Evolutionary conservation across 768 basidiomycete genomes (phyloP).

Genomic region (Kwoniella sp.): DNA sequence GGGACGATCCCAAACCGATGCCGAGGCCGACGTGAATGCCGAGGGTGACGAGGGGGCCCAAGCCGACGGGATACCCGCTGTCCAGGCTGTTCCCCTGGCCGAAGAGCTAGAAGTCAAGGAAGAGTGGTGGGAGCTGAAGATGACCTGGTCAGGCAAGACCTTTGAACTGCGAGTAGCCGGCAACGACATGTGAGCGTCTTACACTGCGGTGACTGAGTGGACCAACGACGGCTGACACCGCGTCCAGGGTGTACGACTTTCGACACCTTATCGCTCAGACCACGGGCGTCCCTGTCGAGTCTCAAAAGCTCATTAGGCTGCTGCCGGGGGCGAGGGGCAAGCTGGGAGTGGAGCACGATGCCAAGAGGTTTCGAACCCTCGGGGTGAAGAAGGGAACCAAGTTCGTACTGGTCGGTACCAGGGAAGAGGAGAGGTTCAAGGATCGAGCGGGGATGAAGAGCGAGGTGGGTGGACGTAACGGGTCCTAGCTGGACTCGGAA

Average conservation of each 20-base stretch:
- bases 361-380: slow-evolving; percentile 54
- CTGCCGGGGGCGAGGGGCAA: slow-evolving; percentile 63
- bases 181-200: slow-evolving; percentile 69
- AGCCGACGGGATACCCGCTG: background rate
- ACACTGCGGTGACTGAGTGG: too few species aligned
- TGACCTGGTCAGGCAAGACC: slow-evolving; percentile 68
- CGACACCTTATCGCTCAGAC: slow-evolving; percentile 63
- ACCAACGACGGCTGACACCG: background rate
- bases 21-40: too few species aligned
- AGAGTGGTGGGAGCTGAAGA: slow-evolving; percentile 54
- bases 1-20: background rate
- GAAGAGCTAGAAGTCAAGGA: slow-evolving; percentile 20
- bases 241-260: slow-evolving; percentile 69
- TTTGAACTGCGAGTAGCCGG: slow-evolving; percentile 67
- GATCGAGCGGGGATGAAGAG: slow-evolving; percentile 56
- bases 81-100: slow-evolving; percentile 6
- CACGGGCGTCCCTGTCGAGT: slow-evolving; percentile 73
- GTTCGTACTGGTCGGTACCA: slow-evolving; percentile 80
- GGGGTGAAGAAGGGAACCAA: slow-evolving; percentile 56
- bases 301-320: slow-evolving; percentile 82
- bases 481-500: too few species aligned
- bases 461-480: slow-evolving; percentile 6
- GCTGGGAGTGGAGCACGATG: slow-evolving; percentile 67
- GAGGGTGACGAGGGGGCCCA: background rate
- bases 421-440: slow-evolving; percentile 77